Conservation (phyloP, 2,329 filamentous ascomycete species). For the Colletotrichum sp. region DNA sequence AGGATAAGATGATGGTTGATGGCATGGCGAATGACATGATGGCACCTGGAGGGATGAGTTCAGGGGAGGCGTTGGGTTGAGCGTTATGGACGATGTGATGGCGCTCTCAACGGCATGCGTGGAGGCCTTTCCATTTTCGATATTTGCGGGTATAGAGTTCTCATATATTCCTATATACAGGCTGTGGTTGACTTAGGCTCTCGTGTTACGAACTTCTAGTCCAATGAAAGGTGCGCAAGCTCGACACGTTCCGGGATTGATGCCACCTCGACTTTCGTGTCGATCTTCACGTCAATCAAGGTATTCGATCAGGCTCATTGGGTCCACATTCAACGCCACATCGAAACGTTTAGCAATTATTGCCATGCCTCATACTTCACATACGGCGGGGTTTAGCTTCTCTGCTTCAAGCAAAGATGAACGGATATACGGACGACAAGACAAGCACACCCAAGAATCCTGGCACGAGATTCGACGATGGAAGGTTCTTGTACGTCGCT, state of each 20-base stretch:
- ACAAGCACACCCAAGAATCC: not conserved
- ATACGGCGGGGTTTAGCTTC: fast-evolving
- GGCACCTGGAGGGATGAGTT: not conserved
- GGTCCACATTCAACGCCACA: not conserved
- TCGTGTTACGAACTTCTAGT: fast-evolving
- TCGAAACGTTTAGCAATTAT: not conserved
- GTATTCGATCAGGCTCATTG: not conserved
- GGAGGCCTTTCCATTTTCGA: not conserved
- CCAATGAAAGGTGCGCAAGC: not conserved
- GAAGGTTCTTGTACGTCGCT: fast-evolving
- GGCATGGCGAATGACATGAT: not conserved
- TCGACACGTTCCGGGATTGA: not conserved
- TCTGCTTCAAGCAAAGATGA: not conserved
- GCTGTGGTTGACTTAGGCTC: not conserved
- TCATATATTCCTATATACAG: not conserved
- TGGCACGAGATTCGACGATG: not conserved
- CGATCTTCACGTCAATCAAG: not conserved
- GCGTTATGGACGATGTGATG: not conserved
- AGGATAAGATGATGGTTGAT: not conserved
- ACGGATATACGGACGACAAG: not conserved
- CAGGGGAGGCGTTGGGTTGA: not conserved
- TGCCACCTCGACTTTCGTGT: not conserved
- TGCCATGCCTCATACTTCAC: fast-evolving
- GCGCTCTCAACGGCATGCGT: not conserved
- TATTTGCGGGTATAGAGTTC: not conserved